These are phyloP conservation scores for Kwoniella sp. DNA, from an alignment of 768 basidiomycete species.

Conservation along the genomic window DNA sequence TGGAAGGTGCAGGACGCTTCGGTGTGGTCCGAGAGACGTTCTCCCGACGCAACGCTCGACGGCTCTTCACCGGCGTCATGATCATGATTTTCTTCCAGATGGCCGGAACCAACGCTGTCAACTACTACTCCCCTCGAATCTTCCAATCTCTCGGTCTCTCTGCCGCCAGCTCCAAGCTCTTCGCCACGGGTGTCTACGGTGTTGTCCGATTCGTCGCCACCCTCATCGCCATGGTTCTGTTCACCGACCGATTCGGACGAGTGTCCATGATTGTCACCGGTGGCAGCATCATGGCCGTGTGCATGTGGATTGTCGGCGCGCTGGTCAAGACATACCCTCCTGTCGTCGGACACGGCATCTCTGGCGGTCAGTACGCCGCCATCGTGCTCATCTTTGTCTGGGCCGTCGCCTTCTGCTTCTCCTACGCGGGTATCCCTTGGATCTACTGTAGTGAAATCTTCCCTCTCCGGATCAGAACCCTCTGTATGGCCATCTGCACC, in stretches of 20 bases:
- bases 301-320: constrained; percentile 24
- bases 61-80: constrained; percentile 35
- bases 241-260: constrained; percentile 26
- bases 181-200: constrained; percentile 30
- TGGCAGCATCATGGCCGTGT: constrained; percentile 10
- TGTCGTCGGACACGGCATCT: neutral
- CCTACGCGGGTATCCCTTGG: constrained; percentile 16
- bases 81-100: constrained; percentile 42
- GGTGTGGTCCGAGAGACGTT: constrained; percentile 9
- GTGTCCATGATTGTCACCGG: constrained; percentile 17
- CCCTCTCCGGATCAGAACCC: constrained; percentile 22
- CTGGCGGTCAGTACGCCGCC: constrained; percentile 2
- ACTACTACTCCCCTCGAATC: constrained; percentile 22
- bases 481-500: constrained; percentile 20
- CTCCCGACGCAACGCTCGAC: neutral
- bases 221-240: constrained; percentile 16
- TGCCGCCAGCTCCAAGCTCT: constrained; percentile 25
- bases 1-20: neutral
- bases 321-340: constrained; percentile 14
- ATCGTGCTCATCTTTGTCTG: constrained; percentile 13
- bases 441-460: constrained; percentile 30
- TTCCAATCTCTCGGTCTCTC: constrained; percentile 7
- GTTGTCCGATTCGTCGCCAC: constrained; percentile 25
- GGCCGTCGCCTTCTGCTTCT: constrained; percentile 20
- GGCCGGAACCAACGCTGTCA: constrained; percentile 22